Conservation (phyloP, 352 stramenopile genomes). For the Plasmopara muralis region DNA sequence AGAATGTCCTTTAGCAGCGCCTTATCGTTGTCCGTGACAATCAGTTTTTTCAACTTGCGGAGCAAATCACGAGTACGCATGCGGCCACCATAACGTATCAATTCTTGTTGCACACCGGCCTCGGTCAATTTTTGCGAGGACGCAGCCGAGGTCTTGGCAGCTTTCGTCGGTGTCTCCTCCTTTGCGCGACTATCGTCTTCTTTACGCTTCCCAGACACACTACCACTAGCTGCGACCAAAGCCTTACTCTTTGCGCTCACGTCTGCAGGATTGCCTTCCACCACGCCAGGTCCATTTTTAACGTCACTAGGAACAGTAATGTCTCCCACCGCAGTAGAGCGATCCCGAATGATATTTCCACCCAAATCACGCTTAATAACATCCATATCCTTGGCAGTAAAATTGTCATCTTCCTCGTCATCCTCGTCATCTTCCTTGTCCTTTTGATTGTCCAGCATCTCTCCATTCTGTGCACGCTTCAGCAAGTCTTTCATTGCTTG, state of each 20-base stretch:
- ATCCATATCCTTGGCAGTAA: slow-evolving; percentile 76
- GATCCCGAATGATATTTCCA: slow-evolving; percentile 73
- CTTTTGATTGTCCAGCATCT: slow-evolving; percentile 53
- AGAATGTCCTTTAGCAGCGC: slow-evolving; percentile 82
- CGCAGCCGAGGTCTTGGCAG: slow-evolving; percentile 24
- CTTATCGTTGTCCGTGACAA: slow-evolving; percentile 75
- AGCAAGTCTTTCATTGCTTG: slow-evolving; percentile 82
- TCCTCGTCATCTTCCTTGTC: slow-evolving; percentile 56
- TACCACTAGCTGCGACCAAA: slow-evolving; percentile 10
- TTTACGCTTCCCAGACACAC: slow-evolving; percentile 44
- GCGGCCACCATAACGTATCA: slow-evolving; percentile 75
- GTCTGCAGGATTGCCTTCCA: slow-evolving; percentile 21
- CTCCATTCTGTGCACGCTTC: slow-evolving; percentile 66
- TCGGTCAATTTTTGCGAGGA: slow-evolving; percentile 65
- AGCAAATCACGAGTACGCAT: slow-evolving; percentile 77
- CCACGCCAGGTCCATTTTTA: slow-evolving; percentile 21
- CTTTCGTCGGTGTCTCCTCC: slow-evolving; percentile 45
- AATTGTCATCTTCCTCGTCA: slow-evolving; percentile 55
- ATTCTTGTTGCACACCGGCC: slow-evolving; percentile 73
- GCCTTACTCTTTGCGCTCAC: slow-evolving; percentile 21
- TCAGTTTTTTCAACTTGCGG: slow-evolving; percentile 74
- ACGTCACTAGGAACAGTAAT: slow-evolving; percentile 14
- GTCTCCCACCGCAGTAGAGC: slow-evolving; percentile 23
- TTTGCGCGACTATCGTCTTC: slow-evolving; percentile 32
- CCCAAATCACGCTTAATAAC: slow-evolving; percentile 72